phyloP scores from a whole-genome alignment of 1,139 yeast species.

The Yamadazyma blattariae region DNA sequence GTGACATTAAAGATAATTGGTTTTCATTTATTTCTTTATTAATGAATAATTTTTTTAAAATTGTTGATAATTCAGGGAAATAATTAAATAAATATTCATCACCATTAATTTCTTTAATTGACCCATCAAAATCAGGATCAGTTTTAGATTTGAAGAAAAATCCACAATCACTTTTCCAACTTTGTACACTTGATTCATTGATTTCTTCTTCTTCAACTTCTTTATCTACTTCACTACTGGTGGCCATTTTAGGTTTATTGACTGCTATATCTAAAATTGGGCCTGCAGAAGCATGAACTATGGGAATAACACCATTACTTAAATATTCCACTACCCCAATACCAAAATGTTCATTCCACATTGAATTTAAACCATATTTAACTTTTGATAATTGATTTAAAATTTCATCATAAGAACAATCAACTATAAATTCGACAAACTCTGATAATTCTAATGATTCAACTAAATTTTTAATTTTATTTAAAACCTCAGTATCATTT shows the following conservation, averaged over 20 bases:
- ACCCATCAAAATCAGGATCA: conserved; percentile 59
- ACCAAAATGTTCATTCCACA: conserved; percentile 99
- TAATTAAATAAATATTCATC: conserved; percentile 12
- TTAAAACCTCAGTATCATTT: conserved; percentile 62
- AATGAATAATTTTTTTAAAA: conserved; percentile 39
- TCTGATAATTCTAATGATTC: conserved; percentile 43
- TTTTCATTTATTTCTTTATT: conserved; percentile 28
- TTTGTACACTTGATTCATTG: neutral
- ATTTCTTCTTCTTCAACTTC: no score
- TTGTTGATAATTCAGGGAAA: conserved; percentile 39
- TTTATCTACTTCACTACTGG: no score
- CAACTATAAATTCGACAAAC: conserved; percentile 65
- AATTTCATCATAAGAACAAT: conserved; percentile 70
- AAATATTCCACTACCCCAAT: conserved; percentile 94
- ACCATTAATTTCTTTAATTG: neutral
- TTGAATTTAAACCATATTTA: conserved; percentile 83
- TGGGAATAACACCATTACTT: conserved; percentile 82
- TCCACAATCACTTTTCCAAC: conserved; percentile 54
- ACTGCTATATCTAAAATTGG: conserved; percentile 82
- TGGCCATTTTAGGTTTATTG: conserved; percentile 13
- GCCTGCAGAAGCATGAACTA: conserved; percentile 91
- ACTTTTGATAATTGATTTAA: conserved; percentile 53
- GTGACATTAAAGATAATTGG: conserved; percentile 43
- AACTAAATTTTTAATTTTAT: conserved; percentile 44
- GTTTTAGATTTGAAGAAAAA: conserved; percentile 62